phyloP scores from a whole-genome alignment of 441 rosid genomes.

The Kokia cookei region DNA sequence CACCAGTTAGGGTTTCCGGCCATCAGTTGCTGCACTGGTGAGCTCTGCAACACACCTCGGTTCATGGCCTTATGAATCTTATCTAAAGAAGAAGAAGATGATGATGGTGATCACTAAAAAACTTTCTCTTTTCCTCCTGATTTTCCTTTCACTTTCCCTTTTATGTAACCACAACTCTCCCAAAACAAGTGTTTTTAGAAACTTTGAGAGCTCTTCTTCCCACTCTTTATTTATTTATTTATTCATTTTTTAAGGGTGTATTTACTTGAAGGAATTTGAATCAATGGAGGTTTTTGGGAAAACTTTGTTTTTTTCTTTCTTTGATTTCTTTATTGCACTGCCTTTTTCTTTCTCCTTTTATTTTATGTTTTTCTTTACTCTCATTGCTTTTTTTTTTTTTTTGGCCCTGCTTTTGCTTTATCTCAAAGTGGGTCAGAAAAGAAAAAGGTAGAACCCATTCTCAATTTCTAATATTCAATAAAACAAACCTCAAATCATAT shows the following conservation, averaged over 20 bases:
- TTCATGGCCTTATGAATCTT: slow-evolving; percentile 41
- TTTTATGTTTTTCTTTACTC: slow-evolving; percentile 33
- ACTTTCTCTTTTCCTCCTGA: slow-evolving; percentile 1
- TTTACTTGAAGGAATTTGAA: slow-evolving; percentile 39
- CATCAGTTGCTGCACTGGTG: slow-evolving; percentile 82
- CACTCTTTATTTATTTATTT: slow-evolving; percentile 6
- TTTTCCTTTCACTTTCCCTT: slow-evolving; percentile 10
- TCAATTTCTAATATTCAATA: slow-evolving; percentile 17
- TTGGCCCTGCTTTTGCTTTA: slow-evolving; percentile 72
- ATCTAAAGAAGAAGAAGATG: not conserved
- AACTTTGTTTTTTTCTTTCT: slow-evolving; percentile 30
- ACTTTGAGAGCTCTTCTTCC: slow-evolving; percentile 35
- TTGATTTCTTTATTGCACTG: slow-evolving; percentile 26
- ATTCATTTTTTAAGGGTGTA: not conserved
- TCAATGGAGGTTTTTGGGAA: slow-evolving; percentile 45
- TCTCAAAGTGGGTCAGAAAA: slow-evolving; percentile 82
- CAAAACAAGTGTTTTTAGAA: slow-evolving; percentile 44
- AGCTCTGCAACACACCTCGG: slow-evolving; percentile 71
- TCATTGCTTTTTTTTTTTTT: slow-evolving; percentile 33
- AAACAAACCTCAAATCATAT: not conserved
- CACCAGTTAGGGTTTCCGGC: slow-evolving; percentile 82
- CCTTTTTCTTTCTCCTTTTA: slow-evolving; percentile 20
- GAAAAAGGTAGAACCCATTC: slow-evolving; percentile 45
- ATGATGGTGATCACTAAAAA: not conserved
- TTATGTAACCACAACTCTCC: not conserved